Evolutionary conservation across 1,284 basidiomycete genomes (phyloP), one percentile per base, ranked within the genome.

Genomic region (Hortiboletus rubellus): DNA sequence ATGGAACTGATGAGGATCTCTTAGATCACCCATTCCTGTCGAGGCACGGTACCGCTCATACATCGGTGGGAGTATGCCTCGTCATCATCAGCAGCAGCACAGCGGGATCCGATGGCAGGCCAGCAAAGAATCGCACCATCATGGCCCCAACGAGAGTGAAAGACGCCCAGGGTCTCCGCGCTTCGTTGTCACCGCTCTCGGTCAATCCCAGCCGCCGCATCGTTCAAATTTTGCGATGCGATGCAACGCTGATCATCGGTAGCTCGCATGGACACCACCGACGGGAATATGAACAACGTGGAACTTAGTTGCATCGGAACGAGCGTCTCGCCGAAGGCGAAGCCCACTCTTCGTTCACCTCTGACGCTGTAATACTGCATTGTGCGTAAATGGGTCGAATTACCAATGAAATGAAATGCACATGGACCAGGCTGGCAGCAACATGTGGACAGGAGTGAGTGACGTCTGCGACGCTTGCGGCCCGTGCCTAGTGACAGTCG

Each of bases 1-100:
- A 64, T 62, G 33, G 62, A 65, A 62, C 45, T 37, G 48, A 56
- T 57, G 65, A 69, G 67, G 65, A 68, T 65, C 63, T 36, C 52
- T 40, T 46, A 36, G 22, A 46, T 63, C 54, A 37, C 47, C 50
- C 30, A n/a, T 11, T 38, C 46, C 49, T 22, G 27, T 67, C 48
- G 51, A 49, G 46, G 48, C 34, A 48, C 66, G 45, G 59, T 47
- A 59, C 66, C 55, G 55, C 47, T 46, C 42, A 41, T 10, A 24
- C 8, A 34, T 40, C 50, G 27, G 24, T 24, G 10, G 24, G 42
- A 46, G 30, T 38, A 43, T 34, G 36, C 54, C 36, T 63, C 42
- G 55, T 57, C 36, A 47, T 54, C 52, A 38, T 24, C 33, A 22
- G 30, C 18, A 31, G 14, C 46, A 22, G 27, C 46, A 27, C 50